phyloP scores from a whole-genome alignment of 2,329 filamentous ascomycete genomes.

The Fusarium tupiense region DNA sequence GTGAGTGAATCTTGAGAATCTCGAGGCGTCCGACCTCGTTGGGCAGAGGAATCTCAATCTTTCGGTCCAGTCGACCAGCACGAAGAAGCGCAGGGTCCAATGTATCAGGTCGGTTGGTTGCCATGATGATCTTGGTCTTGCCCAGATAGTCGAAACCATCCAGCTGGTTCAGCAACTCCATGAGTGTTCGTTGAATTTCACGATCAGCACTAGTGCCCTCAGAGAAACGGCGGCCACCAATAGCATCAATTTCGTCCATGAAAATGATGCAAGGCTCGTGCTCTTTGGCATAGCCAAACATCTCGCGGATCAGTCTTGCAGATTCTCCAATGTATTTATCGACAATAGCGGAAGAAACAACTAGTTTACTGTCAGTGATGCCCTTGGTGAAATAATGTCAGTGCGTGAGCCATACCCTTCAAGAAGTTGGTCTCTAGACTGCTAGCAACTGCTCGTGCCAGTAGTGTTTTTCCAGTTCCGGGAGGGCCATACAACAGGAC shows the following conservation, averaged over 20 bases:
- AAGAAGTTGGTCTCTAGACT: constrained; percentile 98
- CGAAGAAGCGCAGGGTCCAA: constrained; percentile 92
- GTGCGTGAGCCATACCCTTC: constrained; percentile 72
- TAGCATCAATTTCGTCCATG: constrained; percentile 99
- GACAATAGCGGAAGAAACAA: constrained; percentile 98
- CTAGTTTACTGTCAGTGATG: constrained; percentile 57
- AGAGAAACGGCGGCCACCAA: constrained; percentile 94
- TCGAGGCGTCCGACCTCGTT: constrained; percentile 97
- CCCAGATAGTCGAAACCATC: constrained; percentile 99
- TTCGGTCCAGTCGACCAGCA: constrained; percentile 92
- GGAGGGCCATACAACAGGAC: constrained; percentile 96
- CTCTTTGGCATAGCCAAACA: constrained; percentile 99
- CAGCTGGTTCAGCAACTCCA: constrained; percentile 98
- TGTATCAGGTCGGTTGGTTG: constrained; percentile 96
- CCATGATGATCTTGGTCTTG: constrained; percentile 99
- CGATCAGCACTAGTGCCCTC: constrained; percentile 97
- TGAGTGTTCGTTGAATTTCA: constrained; percentile 97
- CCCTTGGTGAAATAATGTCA: neutral
- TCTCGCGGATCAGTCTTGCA: constrained; percentile 94
- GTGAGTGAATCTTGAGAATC: constrained; percentile 97
- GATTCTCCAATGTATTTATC: constrained; percentile 99
- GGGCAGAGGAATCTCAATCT: constrained; percentile 96
- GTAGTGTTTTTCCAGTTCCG: constrained; percentile 94
- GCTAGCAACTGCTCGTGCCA: constrained; percentile 94
- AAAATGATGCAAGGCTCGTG: constrained; percentile 99